These are phyloP conservation scores for Aspergillus nanangensis DNA, from an alignment of 495 filamentous ascomycete species.

Conservation along the genomic window DNA sequence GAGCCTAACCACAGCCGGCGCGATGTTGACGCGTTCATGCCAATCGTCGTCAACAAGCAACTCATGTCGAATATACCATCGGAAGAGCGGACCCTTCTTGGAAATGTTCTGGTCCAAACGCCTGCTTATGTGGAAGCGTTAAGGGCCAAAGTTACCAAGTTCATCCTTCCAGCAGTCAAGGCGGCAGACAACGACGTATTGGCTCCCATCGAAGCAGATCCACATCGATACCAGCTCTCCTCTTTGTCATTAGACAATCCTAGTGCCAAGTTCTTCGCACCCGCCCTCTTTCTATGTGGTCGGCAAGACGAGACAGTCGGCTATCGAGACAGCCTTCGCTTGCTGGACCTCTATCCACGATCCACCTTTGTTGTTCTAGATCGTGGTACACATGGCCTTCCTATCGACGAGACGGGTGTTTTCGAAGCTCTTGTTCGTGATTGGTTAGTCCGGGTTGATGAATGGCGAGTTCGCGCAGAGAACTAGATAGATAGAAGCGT, in stretches of 20 bases:
- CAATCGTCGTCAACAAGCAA: conserved; percentile 19
- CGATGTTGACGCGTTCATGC: conserved; percentile 22
- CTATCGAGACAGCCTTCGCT: conserved; percentile 27
- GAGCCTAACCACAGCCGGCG: conserved; percentile 22
- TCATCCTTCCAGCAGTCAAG: conserved; percentile 16
- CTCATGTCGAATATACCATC: conserved; percentile 19
- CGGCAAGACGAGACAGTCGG: conserved; percentile 25
- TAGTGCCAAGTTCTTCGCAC: conserved; percentile 22
- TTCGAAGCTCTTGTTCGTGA: conserved; percentile 29
- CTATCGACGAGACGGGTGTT: conserved; percentile 25
- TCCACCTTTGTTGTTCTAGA: conserved; percentile 27
- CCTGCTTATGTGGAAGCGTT: conserved; percentile 20
- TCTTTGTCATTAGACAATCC: conserved; percentile 14
- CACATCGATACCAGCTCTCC: conserved; percentile 23
- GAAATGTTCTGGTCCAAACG: conserved; percentile 24
- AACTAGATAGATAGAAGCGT: too few species aligned
- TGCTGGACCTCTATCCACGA: conserved; percentile 28
- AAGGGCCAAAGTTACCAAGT: conserved; percentile 20
- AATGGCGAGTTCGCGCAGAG: conserved; percentile 17
- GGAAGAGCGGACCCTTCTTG: conserved; percentile 22
- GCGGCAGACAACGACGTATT: conserved; percentile 20
- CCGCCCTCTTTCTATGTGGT: conserved; percentile 26
- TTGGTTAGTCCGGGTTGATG: conserved; percentile 21
- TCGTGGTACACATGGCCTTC: conserved; percentile 27
- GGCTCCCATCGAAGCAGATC: conserved; percentile 24